A percentile compares a stretch with the other conserved stretches of the same genome.
Evolutionary conservation across 495 filamentous ascomycete genomes (phyloP).

Genomic region (Neurospora sp.): DNA sequence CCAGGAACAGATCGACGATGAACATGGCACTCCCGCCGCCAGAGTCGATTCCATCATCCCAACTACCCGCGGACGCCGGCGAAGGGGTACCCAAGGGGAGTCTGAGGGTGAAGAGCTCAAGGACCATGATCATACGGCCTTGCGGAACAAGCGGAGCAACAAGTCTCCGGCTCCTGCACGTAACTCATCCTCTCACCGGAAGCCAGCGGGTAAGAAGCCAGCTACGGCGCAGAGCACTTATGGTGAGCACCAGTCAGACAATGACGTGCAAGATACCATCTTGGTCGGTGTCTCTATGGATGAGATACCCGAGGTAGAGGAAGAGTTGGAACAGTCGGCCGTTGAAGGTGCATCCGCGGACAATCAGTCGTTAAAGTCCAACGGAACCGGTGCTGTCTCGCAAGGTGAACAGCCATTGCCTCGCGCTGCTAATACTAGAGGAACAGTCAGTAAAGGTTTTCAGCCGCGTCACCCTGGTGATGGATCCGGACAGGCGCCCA

Average conservation of each 20-base stretch:
- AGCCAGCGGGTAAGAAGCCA: constrained; percentile 23
- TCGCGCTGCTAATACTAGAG: neutral
- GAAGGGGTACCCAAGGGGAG: constrained; percentile 18
- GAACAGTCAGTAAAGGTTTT: neutral
- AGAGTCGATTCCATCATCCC: constrained; percentile 3
- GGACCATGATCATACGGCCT: neutral
- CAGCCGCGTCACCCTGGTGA: neutral
- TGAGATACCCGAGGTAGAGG: constrained; percentile 4
- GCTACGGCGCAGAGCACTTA: constrained; percentile 17
- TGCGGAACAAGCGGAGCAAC: constrained; percentile 15
- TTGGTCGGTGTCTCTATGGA: constrained; percentile 32
- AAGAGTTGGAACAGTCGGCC: constrained; percentile 16
- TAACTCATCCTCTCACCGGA: constrained; percentile 21
- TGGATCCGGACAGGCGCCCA: neutral
- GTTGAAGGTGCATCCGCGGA: neutral
- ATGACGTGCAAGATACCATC: constrained; percentile 40
- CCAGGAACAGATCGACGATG: constrained; percentile 32
- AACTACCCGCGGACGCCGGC: constrained; percentile 17
- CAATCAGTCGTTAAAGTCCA: neutral
- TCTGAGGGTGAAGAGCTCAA: constrained; percentile 20
- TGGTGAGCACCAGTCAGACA: constrained; percentile 26
- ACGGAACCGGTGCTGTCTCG: neutral
- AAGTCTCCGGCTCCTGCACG: constrained; percentile 24
- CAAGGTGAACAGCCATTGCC: neutral
- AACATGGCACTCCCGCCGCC: constrained; percentile 1